These are phyloP conservation scores for Trichoderma koningii DNA, from an alignment of 2,329 filamentous ascomycete genomes.

Conservation along the genomic window DNA sequence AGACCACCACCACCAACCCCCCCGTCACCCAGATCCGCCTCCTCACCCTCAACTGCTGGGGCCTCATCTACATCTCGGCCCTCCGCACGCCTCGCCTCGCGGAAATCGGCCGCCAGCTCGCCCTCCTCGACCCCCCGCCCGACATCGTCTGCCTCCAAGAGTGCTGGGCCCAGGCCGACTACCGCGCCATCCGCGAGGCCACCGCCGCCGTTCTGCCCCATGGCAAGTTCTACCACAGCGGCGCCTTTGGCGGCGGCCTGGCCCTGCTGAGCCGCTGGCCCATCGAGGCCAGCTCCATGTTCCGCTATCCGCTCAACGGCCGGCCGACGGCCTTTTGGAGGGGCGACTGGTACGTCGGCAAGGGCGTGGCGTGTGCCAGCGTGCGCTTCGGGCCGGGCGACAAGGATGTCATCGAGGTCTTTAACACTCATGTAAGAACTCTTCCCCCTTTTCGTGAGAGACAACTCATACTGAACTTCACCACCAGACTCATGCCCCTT, in stretches of 20 bases:
- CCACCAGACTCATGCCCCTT: slow-evolving; percentile 74
- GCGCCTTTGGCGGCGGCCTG: slow-evolving; percentile 85
- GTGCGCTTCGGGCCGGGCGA: slow-evolving; percentile 68
- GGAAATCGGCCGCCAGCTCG: slow-evolving; percentile 82
- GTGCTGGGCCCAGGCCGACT: slow-evolving; percentile 88
- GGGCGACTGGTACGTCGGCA: slow-evolving; percentile 95
- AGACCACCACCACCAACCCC: slow-evolving; percentile 4
- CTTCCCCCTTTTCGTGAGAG: not conserved
- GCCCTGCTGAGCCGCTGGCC: slow-evolving; percentile 91
- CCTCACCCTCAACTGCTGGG: slow-evolving; percentile 95
- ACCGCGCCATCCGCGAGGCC: slow-evolving; percentile 71
- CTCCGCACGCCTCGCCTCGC: slow-evolving; percentile 74
- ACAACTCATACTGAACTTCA: not conserved
- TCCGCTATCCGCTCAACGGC: slow-evolving; percentile 85
- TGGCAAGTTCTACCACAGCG: slow-evolving; percentile 90
- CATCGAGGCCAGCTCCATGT: slow-evolving; percentile 86
- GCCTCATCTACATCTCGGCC: slow-evolving; percentile 81
- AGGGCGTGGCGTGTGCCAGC: slow-evolving; percentile 82
- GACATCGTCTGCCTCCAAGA: slow-evolving; percentile 94
- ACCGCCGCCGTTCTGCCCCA: slow-evolving; percentile 77
- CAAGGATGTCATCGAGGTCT: slow-evolving; percentile 78
- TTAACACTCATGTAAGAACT: slow-evolving; percentile 76
- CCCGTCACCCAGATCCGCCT: slow-evolving; percentile 65
- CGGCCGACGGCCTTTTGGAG: slow-evolving; percentile 90
- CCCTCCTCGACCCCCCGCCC: slow-evolving; percentile 65